Base-by-base conservation (phyloP, 192 early-diverging fungal species). In the Backusella morwellensis region DNA sequence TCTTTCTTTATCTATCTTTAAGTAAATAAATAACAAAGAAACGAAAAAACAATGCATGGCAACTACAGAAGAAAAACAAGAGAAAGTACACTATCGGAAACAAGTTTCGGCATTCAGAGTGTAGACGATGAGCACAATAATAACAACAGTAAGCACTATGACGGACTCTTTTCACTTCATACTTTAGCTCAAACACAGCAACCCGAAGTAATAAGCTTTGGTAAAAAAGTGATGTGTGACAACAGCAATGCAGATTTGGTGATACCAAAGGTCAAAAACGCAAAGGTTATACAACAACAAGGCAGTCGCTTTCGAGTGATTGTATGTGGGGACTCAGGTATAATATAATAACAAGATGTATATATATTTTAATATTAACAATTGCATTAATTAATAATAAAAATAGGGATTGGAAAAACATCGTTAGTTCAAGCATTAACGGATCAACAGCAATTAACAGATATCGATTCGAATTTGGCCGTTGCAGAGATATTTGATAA, bases 301-400 rank as follows among this genome's bases (percentile, higher is more conserved):
- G 2, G 59, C 4, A 74, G 81, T 41, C 68, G 42, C 35, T 68
- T 83, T 35, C 54, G 52, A 34, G 71, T 83, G 6, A 69, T 83
- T 11, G 69, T 83, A 21, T 77, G 78, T 44, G 81, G 81, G 35
- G 81, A 83, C 70, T 83, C 81, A 66, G 78, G 80, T 81, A 77
- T 34, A 11, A 68, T 9, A 4, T 68, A 50, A 44, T 44, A 44
- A 44, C 34, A 66, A 17, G 41, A 32, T 11, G 38, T 40, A 41
- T 17, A 15, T 19, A 12, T 17, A 8, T 70, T 72, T 54, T 70
- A 70, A n/a, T 72, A 19, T 71, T 19, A 59, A 41, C 35, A 36
- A 11, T 52, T 42, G 66, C 34, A 36, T 66, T 50, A 15, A 7
- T 66, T 26, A 52, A 19, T n/a, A 41, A 56, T 36, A 6, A 52